A percentile compares a stretch with the other conserved stretches of the same genome.
Conservation (phyloP, 441 rosid genomes). For the Mallotus japonicus region DNA sequence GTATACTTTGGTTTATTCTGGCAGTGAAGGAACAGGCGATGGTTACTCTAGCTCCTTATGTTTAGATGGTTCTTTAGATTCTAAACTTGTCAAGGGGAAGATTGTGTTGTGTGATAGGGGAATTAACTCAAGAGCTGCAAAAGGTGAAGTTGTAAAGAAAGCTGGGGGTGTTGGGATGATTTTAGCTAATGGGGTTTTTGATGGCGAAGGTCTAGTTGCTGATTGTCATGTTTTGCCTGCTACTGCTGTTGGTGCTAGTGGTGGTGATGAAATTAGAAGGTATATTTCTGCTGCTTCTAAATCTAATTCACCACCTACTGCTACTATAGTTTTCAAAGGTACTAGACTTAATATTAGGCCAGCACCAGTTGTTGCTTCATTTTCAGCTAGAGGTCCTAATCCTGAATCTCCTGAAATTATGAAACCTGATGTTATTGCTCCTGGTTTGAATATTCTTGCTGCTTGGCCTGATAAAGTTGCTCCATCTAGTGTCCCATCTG, state of each 20-base stretch:
- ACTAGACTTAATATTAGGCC: conserved; percentile 68
- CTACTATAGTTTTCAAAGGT: conserved; percentile 64
- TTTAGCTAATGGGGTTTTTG: conserved; percentile 67
- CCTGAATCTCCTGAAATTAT: conserved; percentile 65
- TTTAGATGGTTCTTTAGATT: conserved; percentile 67
- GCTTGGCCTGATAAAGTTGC: conserved; percentile 76
- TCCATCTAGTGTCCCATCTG: conserved; percentile 60
- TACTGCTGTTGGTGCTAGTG: conserved; percentile 62
- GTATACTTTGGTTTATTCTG: conserved; percentile 53
- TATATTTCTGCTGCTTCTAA: conserved; percentile 45
- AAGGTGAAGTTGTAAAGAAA: conserved; percentile 72
- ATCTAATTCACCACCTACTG: conserved; percentile 36
- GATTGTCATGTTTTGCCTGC: conserved; percentile 78
- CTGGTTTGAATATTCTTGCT: conserved; percentile 73
- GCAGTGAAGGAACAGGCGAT: conserved; percentile 60
- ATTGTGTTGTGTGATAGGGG: conserved; percentile 76
- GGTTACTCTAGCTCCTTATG: conserved; percentile 62
- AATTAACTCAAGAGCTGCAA: conserved; percentile 63
- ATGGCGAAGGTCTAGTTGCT: conserved; percentile 79
- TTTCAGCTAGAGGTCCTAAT: conserved; percentile 79
- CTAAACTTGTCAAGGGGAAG: conserved; percentile 50
- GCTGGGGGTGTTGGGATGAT: conserved; percentile 85
- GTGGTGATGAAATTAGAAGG: conserved; percentile 59
- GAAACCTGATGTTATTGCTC: conserved; percentile 80
- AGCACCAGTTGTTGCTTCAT: conserved; percentile 77